Conservation (phyloP, 1,284 basidiomycete genomes). For the Microbotryomycetes sp. region DNA sequence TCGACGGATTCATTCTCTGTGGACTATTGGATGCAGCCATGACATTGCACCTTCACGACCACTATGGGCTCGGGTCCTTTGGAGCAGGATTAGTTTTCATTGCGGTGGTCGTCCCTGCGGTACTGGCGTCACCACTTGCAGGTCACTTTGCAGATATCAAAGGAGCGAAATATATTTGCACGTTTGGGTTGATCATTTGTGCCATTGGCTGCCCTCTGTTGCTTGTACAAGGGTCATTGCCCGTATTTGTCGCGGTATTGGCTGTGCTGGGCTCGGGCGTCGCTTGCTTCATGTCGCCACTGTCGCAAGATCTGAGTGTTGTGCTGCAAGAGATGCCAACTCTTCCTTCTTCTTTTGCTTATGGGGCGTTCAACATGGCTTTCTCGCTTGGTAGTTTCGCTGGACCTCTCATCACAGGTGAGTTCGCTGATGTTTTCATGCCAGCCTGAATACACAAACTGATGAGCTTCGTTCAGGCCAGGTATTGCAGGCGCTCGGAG, state of each 20-base stretch:
- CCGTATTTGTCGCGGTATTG: slow-evolving; percentile 33
- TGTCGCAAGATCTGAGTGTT: not conserved
- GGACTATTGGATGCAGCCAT: slow-evolving; percentile 25
- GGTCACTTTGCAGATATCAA: slow-evolving; percentile 16
- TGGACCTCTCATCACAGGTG: slow-evolving; percentile 33
- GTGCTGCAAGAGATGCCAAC: not conserved
- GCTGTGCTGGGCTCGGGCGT: slow-evolving; percentile 19
- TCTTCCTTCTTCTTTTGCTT: not conserved
- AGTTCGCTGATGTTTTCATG: slow-evolving; percentile 14
- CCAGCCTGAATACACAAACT: not conserved
- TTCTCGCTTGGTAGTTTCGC: slow-evolving; percentile 33
- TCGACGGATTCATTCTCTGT: slow-evolving; percentile 32
- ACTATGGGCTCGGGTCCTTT: slow-evolving; percentile 26
- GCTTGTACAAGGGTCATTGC: slow-evolving; percentile 29
- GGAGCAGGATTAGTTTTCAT: slow-evolving; percentile 36
- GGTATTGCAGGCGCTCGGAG: not conserved
- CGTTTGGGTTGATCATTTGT: slow-evolving; percentile 15
- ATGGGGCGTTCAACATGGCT: not conserved
- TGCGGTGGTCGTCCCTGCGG: slow-evolving; percentile 26
- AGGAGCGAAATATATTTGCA: slow-evolving; percentile 27
- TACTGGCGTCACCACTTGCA: slow-evolving; percentile 14
- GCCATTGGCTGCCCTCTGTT: slow-evolving; percentile 27
- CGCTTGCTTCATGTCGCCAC: not conserved
- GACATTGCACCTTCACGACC: slow-evolving; percentile 16
- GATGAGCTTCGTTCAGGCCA: not conserved